Evolutionary conservation across 1,284 basidiomycete genomes (phyloP).

Genomic region (Austroboletus olivaceoglutinosus): DNA sequence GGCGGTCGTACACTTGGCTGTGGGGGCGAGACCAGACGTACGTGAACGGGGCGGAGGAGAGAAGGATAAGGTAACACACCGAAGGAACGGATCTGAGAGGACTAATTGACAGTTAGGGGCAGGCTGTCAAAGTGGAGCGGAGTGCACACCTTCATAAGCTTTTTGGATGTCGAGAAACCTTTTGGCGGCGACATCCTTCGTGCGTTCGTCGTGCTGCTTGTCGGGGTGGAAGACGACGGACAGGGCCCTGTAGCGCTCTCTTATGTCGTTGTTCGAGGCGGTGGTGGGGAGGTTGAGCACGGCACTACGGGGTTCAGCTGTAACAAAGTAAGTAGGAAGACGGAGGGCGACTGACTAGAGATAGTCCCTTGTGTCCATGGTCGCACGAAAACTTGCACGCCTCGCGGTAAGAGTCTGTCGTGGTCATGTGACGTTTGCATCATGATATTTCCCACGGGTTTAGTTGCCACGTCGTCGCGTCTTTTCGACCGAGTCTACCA

Average conservation of each 20-base stretch:
- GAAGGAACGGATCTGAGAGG: constrained; percentile 70
- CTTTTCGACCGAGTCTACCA: constrained; percentile 16
- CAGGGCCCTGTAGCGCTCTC: constrained; percentile 67
- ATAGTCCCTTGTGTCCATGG: constrained; percentile 10
- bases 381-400: neutral
- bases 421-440: constrained; percentile 21
- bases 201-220: constrained; percentile 64
- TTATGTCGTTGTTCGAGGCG: constrained; percentile 65
- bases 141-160: constrained; percentile 65
- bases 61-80: constrained; percentile 40
- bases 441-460: constrained; percentile 12
- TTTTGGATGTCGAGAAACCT: constrained; percentile 75
- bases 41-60: constrained; percentile 10
- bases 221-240: constrained; percentile 86
- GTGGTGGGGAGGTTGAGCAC: constrained; percentile 66
- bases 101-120: constrained; percentile 42
- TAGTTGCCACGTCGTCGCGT: constrained; percentile 14
- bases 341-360: constrained; percentile 26
- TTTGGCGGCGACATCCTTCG: constrained; percentile 59
- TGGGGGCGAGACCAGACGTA: constrained; percentile 3
- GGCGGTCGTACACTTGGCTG: constrained; percentile 71
- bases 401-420: too few species aligned
- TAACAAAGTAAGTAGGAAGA: too few species aligned
- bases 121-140: constrained; percentile 3
- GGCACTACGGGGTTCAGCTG: constrained; percentile 35